phyloP scores from a whole-genome alignment of 768 basidiomycete genomes.

The Rhodotorula paludigena region DNA sequence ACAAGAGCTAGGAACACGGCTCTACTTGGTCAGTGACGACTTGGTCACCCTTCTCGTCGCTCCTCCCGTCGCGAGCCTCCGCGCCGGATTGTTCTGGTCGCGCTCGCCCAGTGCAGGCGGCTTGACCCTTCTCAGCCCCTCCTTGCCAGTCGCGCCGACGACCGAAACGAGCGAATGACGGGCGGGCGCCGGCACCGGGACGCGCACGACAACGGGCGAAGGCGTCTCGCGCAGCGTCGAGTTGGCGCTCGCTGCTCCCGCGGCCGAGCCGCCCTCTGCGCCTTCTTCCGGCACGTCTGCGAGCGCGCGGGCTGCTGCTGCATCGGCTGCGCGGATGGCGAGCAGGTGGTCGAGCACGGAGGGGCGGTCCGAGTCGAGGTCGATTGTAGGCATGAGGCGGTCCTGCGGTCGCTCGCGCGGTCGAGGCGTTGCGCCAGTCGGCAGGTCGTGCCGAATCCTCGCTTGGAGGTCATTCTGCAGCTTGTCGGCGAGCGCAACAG shows the following conservation, averaged over 20 bases:
- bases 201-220: constrained; percentile 4
- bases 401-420: constrained; percentile 21
- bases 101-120: constrained; percentile 14
- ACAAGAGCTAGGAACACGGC: too few species aligned
- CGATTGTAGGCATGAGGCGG: constrained; percentile 14
- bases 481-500: neutral
- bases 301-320: neutral
- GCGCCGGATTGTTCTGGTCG: constrained; percentile 7
- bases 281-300: neutral
- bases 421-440: constrained; percentile 27
- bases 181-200: neutral
- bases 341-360: constrained; percentile 21
- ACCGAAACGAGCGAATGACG: neutral
- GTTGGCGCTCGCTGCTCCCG: neutral
- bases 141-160: neutral
- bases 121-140: neutral
- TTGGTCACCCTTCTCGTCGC: neutral
- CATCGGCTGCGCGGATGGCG: neutral
- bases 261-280: neutral
- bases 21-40: neutral
- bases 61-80: neutral
- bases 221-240: neutral
- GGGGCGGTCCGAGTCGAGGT: constrained; percentile 29
- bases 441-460: constrained; percentile 14
- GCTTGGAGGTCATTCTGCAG: constrained; percentile 11